Percentiles rank a stretch among this genome's conserved stretches.
Conservation (phyloP, 208 protist species). For the Leptomonas seymouri region DNA sequence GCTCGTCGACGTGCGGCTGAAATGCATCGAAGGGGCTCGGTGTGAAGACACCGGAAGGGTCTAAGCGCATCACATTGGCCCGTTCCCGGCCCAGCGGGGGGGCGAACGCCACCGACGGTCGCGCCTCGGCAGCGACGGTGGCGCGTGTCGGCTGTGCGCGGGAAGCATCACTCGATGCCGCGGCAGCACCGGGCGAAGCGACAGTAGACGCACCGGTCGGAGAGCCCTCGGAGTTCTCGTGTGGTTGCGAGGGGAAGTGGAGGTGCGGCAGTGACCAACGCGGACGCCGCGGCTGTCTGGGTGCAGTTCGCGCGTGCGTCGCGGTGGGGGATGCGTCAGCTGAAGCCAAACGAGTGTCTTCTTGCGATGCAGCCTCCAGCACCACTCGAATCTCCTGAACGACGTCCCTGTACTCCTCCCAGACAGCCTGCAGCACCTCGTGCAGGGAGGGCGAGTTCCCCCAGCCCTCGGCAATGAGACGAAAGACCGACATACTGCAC, state of each 20-base stretch:
- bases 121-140: too few relatives aligned
- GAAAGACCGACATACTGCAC: constrained; percentile 54
- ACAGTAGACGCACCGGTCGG: background rate
- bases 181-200: too few relatives aligned
- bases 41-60: background rate
- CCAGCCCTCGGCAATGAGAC: constrained; percentile 75
- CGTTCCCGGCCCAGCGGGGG: constrained; percentile 9
- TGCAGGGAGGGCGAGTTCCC: constrained; percentile 50
- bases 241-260: constrained; percentile 13
- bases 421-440: constrained; percentile 51
- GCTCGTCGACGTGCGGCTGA: background rate
- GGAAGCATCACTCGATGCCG: too few relatives aligned
- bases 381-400: constrained; percentile 30
- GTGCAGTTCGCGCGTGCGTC: background rate
- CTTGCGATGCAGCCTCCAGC: background rate
- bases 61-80: background rate
- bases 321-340: background rate
- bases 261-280: constrained; percentile 18
- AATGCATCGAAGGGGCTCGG: background rate
- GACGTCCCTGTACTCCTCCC: constrained; percentile 41
- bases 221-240: background rate
- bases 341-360: background rate
- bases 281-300: background rate
- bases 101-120: background rate
- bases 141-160: too few relatives aligned